Base-by-base conservation (phyloP, 2,329 filamentous ascomycete species). In the Cladosporium sphaerospermum region DNA sequence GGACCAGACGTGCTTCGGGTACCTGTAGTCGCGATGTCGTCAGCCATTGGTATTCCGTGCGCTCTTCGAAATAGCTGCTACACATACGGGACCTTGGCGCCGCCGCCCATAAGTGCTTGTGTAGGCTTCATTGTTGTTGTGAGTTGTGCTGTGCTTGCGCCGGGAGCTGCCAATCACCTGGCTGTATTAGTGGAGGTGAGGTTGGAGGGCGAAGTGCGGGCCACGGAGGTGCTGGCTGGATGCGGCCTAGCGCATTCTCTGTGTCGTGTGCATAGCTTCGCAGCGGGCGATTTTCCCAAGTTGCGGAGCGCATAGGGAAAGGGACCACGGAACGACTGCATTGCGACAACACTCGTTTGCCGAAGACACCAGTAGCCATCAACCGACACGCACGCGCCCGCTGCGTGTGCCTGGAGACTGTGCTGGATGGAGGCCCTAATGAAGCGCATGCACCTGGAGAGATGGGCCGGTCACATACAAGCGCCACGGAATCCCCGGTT, bases 1-100 rank as follows among this genome's bases (percentile, higher is more conserved):
- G 68, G 93, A 97, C 93, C 93, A 99, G 80, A 99, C 89, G 80
- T 99, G 92, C 54, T 65, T 66, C 19, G 64, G 62, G 60, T 67
- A 65, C 54, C 59, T 67, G 56, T 51, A 50, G 45, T 23, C 14
- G 45, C 42, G 31, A 52, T 28, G 42, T 31, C 9, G 54, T 60
- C 53, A 62, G 59, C 57, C 51, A 58, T 60, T 61, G 59, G 19
- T 9, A 37, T 19, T 41, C 34, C 16, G n/a, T 19, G 41, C 4
- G 9, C 10, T 4, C 23, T 28, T 28, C 23, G 4, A 3, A 28
- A 7, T 7, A 28, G 23, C 23, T 5, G 6, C 34, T 19, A 11
- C n/a, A 68, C 78, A 64, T 79, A 87, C 81, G 82, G 80, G 62
- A 88, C 80, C 74, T 87, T 87, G 73, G 82, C 85, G 77, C 90